A percentile compares a stretch with the other conserved stretches of the same genome.
Conservation (phyloP, 805 yeast genomes). For the Candida caryicola region DNA sequence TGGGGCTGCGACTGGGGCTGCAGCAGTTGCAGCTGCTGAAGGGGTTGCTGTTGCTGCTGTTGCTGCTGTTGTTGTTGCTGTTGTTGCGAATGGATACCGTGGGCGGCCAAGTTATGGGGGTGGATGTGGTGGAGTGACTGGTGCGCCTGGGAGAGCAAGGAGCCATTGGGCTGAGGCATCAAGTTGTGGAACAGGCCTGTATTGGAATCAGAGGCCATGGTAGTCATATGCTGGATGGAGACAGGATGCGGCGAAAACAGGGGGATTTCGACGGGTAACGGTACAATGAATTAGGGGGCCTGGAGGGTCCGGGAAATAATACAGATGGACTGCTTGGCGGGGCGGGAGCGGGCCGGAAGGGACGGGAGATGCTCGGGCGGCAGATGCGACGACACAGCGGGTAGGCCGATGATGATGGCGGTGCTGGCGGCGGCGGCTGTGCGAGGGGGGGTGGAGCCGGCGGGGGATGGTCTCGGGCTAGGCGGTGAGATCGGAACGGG, state of each 20-base stretch:
- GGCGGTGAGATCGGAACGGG: too few relatives aligned
- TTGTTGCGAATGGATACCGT: constrained; percentile 10
- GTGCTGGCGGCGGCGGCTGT: too few relatives aligned
- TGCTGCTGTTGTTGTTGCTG: constrained; percentile 5
- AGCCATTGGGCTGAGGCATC: constrained; percentile 7
- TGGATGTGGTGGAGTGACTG: constrained; percentile 5
- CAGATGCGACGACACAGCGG: too few relatives aligned
- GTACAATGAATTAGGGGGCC: not conserved
- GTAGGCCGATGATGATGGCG: too few relatives aligned
- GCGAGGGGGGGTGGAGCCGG: too few relatives aligned
- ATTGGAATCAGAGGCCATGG: constrained; percentile 14
- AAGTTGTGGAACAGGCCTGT: constrained; percentile 12
- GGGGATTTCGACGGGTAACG: not conserved
- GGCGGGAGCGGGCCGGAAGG: not conserved
- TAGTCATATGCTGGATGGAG: constrained; percentile 8
- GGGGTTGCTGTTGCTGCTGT: not conserved
- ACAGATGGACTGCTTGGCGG: not conserved
- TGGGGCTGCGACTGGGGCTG: constrained; percentile 1
- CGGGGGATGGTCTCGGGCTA: too few relatives aligned
- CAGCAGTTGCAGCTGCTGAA: not conserved
- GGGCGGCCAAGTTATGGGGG: constrained; percentile 5
- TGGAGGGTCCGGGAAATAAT: not conserved
- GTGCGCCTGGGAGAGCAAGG: constrained; percentile 1
- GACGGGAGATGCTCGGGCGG: too few relatives aligned
- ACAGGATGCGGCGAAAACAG: not conserved